Evolutionary conservation across 129 eudicot species (phyloP).

Genomic region (Centaurea solstitialis): DNA sequence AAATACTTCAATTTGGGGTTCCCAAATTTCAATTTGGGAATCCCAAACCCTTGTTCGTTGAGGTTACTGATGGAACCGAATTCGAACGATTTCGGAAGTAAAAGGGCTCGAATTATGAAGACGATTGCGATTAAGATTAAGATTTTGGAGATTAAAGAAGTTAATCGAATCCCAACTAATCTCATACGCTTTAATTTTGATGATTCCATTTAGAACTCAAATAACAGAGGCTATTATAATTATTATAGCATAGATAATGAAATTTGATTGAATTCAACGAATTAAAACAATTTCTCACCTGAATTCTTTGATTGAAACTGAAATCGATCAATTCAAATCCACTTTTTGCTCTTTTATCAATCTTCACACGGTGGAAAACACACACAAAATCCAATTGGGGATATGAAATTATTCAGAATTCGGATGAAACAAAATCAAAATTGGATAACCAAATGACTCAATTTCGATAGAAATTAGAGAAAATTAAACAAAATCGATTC

Average conservation of each 20-base stretch:
- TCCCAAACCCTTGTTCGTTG: conserved; percentile 16
- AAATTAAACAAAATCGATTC: background rate
- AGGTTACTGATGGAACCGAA: conserved; percentile 25
- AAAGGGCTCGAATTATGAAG: conserved; percentile 48
- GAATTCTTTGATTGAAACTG: background rate
- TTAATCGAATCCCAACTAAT: conserved; percentile 42
- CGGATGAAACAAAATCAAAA: background rate
- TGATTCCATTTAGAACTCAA: conserved; percentile 40
- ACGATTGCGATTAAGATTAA: conserved; percentile 38
- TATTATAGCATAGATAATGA: background rate
- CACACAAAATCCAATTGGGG: background rate
- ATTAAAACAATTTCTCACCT: conserved; percentile 13
- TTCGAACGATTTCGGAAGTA: conserved; percentile 39
- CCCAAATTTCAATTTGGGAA: background rate
- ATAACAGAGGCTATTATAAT: background rate
- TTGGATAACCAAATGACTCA: background rate
- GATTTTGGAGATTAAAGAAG: conserved; percentile 49
- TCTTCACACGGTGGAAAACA: background rate
- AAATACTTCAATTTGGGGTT: conserved; percentile 45
- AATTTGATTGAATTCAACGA: conserved; percentile 8
- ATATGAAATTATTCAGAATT: background rate
- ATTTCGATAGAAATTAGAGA: background rate
- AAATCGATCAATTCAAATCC: background rate
- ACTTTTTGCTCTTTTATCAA: background rate
- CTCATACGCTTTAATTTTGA: conserved; percentile 45